Base-by-base conservation (phyloP, 1,284 basidiomycete genomes). In the Schizophyllum amplum region DNA sequence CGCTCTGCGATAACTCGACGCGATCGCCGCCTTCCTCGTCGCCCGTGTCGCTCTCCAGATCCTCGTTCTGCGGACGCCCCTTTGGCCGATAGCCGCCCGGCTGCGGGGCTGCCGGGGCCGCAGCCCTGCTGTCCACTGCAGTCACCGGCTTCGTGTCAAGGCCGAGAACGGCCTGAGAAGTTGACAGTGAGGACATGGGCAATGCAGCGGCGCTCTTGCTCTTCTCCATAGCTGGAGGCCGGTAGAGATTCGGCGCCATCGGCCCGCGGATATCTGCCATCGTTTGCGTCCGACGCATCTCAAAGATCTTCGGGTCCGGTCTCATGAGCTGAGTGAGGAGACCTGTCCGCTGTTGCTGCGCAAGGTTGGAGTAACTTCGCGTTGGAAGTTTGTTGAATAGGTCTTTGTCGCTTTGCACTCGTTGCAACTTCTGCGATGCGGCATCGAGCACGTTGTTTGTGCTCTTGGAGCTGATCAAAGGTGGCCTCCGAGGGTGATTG, bases 1-100 rank as follows among this genome's bases (percentile, higher is more conserved):
- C 56, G 50, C 61, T 62, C 53, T 59, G 53, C 15, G 61, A 62
- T 4, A 62, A 24, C 23, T 57, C 55, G 42, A 61, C 46, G 51
- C 26, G 24, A 27, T 52, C 25, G 5, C 59, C 59, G 5, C 54
- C 57, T 23, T 59, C 59, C 21, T 59, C 59, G 24, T 62, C 51
- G 33, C 33, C 33, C 61, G n/a, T 61, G 20, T 60, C 59, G 23
- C 55, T 56, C 22, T 59, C 58, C 47, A 59, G 54, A 33, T 59
- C 61, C 33, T 57, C 61, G 24, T 50, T 50, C 21, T 21, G 24
- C 5, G 61, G 61, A 23, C 59, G 61, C 25, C 61, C 61, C 52
- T 61, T 62, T 22, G 61, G 61, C 17, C 61, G 57, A 24, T 62
- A 62, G 46, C 57, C 61, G 17, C 57, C 48, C 11, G 11, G 21